Percentiles rank a stretch among this genome's conserved stretches.
These are phyloP conservation scores for Diplodia seriata DNA, from an alignment of 2,329 filamentous ascomycete genomes.

Conservation along the genomic window DNA sequence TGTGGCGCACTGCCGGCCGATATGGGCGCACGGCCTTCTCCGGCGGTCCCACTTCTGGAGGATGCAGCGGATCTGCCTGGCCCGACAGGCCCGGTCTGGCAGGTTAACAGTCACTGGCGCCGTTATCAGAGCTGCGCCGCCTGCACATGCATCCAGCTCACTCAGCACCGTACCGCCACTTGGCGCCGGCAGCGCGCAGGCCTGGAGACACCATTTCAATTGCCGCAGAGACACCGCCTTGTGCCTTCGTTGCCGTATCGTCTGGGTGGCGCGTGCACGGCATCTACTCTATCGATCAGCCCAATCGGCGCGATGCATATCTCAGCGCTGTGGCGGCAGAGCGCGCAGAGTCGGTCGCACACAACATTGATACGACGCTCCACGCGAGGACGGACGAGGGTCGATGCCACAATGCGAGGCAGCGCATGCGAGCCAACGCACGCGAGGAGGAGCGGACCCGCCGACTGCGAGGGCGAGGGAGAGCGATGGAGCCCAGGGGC, in stretches of 20 bases:
- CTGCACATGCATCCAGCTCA: background rate
- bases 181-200: slow-evolving; percentile 3
- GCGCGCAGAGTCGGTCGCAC: background rate
- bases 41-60: background rate
- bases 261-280: background rate
- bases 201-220: background rate
- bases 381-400: background rate
- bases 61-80: slow-evolving; percentile 9
- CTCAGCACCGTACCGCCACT: background rate
- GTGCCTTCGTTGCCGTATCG: background rate
- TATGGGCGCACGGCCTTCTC: slow-evolving; percentile 11
- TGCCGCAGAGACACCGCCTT: no score
- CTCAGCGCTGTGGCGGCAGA: background rate
- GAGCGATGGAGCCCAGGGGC: background rate
- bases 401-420: background rate
- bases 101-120: background rate
- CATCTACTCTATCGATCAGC: background rate
- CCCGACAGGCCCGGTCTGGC: background rate
- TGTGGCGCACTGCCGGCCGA: slow-evolving; percentile 10
- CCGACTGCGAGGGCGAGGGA: background rate
- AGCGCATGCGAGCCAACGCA: background rate
- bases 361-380: background rate
- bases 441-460: background rate
- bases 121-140: slow-evolving; percentile 10
- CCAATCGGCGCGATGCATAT: background rate